These are phyloP conservation scores for Mycena vulgaris DNA, from an alignment of 768 basidiomycete genomes.

Conservation along the genomic window DNA sequence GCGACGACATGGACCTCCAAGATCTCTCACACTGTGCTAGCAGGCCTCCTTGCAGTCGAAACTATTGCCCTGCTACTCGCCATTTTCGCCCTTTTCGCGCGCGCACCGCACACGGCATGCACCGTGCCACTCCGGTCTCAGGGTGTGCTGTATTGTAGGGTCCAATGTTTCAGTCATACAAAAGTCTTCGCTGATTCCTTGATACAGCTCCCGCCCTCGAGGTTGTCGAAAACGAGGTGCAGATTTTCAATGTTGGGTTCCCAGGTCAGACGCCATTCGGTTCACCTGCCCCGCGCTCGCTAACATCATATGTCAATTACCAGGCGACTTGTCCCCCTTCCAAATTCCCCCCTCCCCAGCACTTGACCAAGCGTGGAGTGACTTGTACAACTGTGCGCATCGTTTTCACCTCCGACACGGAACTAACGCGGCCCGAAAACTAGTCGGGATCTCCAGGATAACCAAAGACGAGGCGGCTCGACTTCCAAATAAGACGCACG, in stretches of 20 bases:
- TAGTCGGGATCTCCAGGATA: conserved; percentile 29
- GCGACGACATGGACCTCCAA: background rate
- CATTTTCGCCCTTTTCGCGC: background rate
- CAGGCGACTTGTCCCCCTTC: too few relatives aligned
- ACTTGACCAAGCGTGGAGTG: conserved; percentile 28
- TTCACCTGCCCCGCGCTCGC: too few relatives aligned
- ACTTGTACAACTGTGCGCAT: conserved; percentile 32
- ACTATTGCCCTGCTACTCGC: conserved; percentile 18
- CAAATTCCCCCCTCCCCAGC: conserved; percentile 20
- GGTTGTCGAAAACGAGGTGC: too few relatives aligned
- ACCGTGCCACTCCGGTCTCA: background rate
- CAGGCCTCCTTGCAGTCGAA: background rate
- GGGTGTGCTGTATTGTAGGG: conserved; percentile 22
- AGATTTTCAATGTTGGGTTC: conserved; percentile 24
- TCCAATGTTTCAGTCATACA: background rate
- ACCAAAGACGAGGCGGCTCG: conserved; percentile 30
- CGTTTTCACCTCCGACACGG: too few relatives aligned
- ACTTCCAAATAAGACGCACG: conserved; percentile 39
- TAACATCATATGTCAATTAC: too few relatives aligned
- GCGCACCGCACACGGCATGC: background rate
- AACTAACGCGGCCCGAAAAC: too few relatives aligned
- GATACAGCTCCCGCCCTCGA: conserved; percentile 27
- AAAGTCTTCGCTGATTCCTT: background rate
- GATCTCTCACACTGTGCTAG: conserved; percentile 3
- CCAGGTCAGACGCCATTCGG: background rate